phyloP scores from a whole-genome alignment of 169 alveolate species.

The Cryptosporidium tyzzeri region DNA sequence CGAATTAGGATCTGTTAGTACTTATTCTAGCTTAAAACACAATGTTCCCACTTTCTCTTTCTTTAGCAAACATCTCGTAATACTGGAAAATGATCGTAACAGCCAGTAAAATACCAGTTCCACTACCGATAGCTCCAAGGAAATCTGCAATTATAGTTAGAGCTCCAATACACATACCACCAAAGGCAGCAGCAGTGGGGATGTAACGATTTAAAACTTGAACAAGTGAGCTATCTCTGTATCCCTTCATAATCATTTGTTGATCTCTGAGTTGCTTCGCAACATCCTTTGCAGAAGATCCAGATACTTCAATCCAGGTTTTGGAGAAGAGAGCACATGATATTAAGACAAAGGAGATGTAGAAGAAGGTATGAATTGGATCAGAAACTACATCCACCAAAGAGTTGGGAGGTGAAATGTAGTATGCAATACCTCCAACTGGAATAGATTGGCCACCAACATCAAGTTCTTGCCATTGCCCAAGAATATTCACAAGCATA shows the following conservation, averaged over 20 bases:
- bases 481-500: conserved; percentile 91
- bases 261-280: conserved; percentile 99
- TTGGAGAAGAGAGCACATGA: conserved; percentile 99
- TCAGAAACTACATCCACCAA: conserved; percentile 92
- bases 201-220: conserved; percentile 92
- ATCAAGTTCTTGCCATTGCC: conserved; percentile 97
- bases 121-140: conserved; percentile 99
- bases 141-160: conserved; percentile 98
- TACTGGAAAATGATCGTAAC: conserved; percentile 99
- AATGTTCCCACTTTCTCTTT: conserved; percentile 92
- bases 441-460: conserved; percentile 97
- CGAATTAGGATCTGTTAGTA: background rate
- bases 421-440: conserved; percentile 99
- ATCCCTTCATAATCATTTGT: conserved; percentile 93
- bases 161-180: conserved; percentile 99
- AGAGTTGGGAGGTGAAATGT: conserved; percentile 98
- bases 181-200: conserved; percentile 99
- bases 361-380: conserved; percentile 97
- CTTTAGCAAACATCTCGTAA: conserved; percentile 97
- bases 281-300: conserved; percentile 98
- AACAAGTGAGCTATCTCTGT: conserved; percentile 89
- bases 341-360: conserved; percentile 95
- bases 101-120: conserved; percentile 97
- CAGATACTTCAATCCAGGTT: conserved; percentile 99
- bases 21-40: conserved; percentile 80